Evolutionary conservation across 768 basidiomycete species (phyloP).

Genomic region (Amanita molliuscula): DNA sequence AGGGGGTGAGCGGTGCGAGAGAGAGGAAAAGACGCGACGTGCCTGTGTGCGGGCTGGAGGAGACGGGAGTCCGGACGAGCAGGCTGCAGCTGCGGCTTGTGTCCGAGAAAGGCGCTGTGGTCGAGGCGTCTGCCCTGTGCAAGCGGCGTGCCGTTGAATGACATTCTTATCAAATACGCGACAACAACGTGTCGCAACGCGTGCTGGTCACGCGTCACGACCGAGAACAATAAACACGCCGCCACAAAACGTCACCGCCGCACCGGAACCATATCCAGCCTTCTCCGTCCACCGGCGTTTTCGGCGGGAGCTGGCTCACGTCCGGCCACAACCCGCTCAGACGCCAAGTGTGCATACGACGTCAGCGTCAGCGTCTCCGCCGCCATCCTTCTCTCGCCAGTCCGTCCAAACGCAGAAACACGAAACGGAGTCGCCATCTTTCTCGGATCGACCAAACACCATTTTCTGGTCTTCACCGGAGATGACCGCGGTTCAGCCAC

Average conservation of each 20-base stretch:
- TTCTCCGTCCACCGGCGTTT: background rate
- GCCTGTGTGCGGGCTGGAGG: background rate
- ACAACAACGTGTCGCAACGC: background rate
- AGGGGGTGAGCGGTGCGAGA: constrained; percentile 27
- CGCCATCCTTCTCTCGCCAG: background rate
- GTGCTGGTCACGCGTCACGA: background rate
- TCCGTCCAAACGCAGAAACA: background rate
- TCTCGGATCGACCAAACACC: constrained; percentile 5
- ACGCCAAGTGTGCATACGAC: constrained; percentile 1
- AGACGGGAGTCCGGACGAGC: constrained; percentile 16
- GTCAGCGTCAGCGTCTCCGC: background rate
- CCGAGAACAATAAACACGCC: no score
- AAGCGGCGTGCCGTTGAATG: constrained; percentile 76
- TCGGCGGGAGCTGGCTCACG: background rate
- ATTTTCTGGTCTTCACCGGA: background rate
- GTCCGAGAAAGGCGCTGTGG: constrained; percentile 69
- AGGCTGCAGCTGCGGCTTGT: constrained; percentile 26
- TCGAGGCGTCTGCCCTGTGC: constrained; percentile 83
- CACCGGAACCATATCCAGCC: background rate
- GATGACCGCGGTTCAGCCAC: background rate
- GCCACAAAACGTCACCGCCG: no score
- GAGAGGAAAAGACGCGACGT: constrained; percentile 10
- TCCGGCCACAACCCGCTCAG: background rate
- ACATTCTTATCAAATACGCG: no score
- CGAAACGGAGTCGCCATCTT: constrained; percentile 1